Percentiles rank a stretch among this genome's conserved stretches.
Evolutionary conservation across 345 rosid species (phyloP).

Genomic region (Mallotus nudiflorus): DNA sequence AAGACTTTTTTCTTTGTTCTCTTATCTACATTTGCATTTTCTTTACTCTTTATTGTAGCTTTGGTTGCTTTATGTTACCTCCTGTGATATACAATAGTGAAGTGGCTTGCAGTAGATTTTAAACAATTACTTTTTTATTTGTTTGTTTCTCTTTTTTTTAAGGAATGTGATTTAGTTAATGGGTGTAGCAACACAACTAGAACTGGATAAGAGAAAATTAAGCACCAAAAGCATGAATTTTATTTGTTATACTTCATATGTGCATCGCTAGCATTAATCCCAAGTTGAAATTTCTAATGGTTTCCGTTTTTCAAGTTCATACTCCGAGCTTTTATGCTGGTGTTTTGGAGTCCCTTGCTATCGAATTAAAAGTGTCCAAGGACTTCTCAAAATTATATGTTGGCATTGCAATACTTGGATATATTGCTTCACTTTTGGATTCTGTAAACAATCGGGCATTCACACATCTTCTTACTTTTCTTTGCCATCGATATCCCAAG

Average conservation of each 20-base stretch:
- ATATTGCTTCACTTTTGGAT: slow-evolving; percentile 59
- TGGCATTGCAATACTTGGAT: slow-evolving; percentile 78
- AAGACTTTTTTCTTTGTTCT: too few species aligned
- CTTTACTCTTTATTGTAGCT: too few species aligned
- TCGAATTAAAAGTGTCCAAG: slow-evolving; percentile 69
- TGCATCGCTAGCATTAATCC: neutral
- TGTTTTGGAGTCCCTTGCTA: slow-evolving; percentile 63
- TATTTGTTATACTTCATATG: too few species aligned
- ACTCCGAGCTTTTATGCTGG: slow-evolving; percentile 51
- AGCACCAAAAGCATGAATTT: neutral
- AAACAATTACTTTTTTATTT: too few species aligned
- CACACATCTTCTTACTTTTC: slow-evolving; percentile 62
- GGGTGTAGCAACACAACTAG: neutral
- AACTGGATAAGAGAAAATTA: neutral
- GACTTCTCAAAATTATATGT: slow-evolving; percentile 72
- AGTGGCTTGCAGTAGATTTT: too few species aligned
- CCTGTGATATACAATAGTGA: too few species aligned
- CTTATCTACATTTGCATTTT: too few species aligned
- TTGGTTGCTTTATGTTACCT: too few species aligned
- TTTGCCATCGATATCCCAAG: slow-evolving; percentile 82
- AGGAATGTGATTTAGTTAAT: too few species aligned
- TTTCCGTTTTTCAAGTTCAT: slow-evolving; percentile 49
- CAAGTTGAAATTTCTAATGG: neutral
- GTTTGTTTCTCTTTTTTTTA: too few species aligned
- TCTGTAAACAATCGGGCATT: slow-evolving; percentile 57